Evolutionary conservation across 345 rosid genomes (phyloP).

Genomic region (Viola odorata): DNA sequence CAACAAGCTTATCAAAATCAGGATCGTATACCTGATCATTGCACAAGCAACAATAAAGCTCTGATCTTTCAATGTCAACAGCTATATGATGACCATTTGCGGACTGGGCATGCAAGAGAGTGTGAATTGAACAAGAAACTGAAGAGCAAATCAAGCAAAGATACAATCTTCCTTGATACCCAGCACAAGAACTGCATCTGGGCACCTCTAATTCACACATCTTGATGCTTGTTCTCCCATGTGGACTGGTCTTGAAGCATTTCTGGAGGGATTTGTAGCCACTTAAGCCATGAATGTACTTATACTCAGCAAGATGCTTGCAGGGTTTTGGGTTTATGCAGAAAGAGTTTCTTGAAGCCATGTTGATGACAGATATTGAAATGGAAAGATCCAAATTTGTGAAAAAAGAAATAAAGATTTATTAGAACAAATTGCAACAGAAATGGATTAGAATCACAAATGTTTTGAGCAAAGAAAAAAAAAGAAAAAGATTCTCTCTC

Average conservation of each 20-base stretch:
- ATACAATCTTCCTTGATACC: conserved; percentile 33
- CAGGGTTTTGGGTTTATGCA: conserved; percentile 53
- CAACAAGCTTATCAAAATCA: conserved; percentile 27
- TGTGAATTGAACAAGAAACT: conserved; percentile 14
- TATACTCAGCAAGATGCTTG: conserved; percentile 71
- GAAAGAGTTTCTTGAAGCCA: conserved; percentile 45
- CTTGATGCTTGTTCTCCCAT: conserved; percentile 46
- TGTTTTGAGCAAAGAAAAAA: not conserved
- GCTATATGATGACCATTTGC: conserved; percentile 21
- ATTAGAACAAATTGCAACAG: conserved; percentile 10
- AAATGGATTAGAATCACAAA: not conserved
- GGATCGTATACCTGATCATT: conserved; percentile 29
- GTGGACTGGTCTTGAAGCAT: conserved; percentile 37
- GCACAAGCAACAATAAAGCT: conserved; percentile 25
- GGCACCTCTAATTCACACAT: conserved; percentile 30
- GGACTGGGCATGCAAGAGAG: conserved; percentile 17
- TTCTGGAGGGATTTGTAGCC: conserved; percentile 50
- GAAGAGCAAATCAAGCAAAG: conserved; percentile 23
- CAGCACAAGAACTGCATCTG: conserved; percentile 60
- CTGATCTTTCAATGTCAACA: conserved; percentile 26
- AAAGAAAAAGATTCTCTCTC: conserved; percentile 5
- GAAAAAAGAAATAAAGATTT: not conserved
- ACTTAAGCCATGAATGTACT: conserved; percentile 52
- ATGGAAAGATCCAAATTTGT: conserved; percentile 3
- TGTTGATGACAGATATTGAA: conserved; percentile 17